Conservation (phyloP, 306 rosid species). For the Pyrus communis region DNA sequence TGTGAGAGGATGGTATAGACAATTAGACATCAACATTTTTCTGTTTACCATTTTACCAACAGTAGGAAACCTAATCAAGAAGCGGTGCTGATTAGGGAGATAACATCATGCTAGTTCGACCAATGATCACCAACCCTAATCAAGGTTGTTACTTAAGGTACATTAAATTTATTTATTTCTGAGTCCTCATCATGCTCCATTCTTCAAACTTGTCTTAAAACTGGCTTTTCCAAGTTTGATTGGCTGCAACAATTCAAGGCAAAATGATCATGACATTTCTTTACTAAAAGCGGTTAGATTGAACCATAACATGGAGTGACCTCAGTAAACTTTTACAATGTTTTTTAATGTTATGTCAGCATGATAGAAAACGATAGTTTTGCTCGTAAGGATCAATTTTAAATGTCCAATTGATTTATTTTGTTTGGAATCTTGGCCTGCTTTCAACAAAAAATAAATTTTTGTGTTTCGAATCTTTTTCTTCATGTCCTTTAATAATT, state of each 20-base stretch:
- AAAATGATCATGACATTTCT: neutral
- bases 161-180: neutral
- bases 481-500: too few species aligned
- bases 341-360: neutral
- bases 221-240: neutral
- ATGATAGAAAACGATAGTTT: neutral
- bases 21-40: neutral
- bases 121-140: neutral
- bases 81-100: neutral
- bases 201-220: neutral
- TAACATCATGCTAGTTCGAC: neutral
- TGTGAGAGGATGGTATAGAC: neutral
- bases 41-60: neutral
- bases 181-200: neutral
- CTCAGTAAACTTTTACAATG: neutral
- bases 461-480: too few species aligned
- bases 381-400: neutral
- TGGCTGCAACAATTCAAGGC: neutral
- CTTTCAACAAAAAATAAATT: too few species aligned
- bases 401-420: too few species aligned
- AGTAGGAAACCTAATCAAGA: neutral
- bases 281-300: neutral
- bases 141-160: neutral
- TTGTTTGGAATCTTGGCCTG: too few species aligned
- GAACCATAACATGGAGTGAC: neutral